Percentiles rank a stretch among this genome's conserved stretches.
Evolutionary conservation across 73 alveolate genomes (phyloP).

Genomic region (Uronychia binucleata): DNA sequence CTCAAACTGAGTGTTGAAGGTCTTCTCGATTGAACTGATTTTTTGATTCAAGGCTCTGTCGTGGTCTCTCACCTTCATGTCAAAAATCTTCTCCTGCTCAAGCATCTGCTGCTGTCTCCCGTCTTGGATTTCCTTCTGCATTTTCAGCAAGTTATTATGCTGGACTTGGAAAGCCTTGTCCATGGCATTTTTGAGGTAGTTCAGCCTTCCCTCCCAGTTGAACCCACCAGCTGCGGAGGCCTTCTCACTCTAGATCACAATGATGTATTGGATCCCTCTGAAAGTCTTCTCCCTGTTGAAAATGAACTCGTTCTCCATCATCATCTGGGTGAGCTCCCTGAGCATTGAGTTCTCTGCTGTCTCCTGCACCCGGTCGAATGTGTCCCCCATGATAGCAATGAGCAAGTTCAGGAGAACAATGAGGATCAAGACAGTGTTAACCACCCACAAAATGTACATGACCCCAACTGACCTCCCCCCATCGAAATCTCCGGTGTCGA

Average conservation of each 20-base stretch:
- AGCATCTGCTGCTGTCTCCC: too few species aligned
- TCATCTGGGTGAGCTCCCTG: background rate
- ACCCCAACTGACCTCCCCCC: conserved; percentile 5
- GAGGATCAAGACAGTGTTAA: conserved; percentile 10
- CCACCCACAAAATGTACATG: conserved; percentile 14
- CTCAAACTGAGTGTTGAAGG: too few species aligned
- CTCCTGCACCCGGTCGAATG: conserved; percentile 22
- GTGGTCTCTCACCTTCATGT: too few species aligned
- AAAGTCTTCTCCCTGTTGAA: background rate
- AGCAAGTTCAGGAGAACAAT: conserved; percentile 36
- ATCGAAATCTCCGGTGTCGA: conserved; percentile 11
- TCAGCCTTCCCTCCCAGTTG: conserved; percentile 3
- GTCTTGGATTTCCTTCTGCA: too few species aligned
- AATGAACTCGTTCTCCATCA: background rate
- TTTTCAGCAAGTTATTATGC: too few species aligned
- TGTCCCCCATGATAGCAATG: conserved; percentile 34
- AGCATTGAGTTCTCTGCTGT: background rate
- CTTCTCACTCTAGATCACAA: background rate
- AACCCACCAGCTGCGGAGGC: background rate
- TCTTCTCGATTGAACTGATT: too few species aligned
- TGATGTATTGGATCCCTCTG: background rate
- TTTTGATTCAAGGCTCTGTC: too few species aligned
- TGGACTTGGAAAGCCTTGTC: background rate
- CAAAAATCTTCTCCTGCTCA: too few species aligned
- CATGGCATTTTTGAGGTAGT: background rate